A percentile compares a stretch with the other conserved stretches of the same genome.
Evolutionary conservation across 1,284 basidiomycete species (phyloP).

Genomic region (Austroboletus olivaceoglutinosus): DNA sequence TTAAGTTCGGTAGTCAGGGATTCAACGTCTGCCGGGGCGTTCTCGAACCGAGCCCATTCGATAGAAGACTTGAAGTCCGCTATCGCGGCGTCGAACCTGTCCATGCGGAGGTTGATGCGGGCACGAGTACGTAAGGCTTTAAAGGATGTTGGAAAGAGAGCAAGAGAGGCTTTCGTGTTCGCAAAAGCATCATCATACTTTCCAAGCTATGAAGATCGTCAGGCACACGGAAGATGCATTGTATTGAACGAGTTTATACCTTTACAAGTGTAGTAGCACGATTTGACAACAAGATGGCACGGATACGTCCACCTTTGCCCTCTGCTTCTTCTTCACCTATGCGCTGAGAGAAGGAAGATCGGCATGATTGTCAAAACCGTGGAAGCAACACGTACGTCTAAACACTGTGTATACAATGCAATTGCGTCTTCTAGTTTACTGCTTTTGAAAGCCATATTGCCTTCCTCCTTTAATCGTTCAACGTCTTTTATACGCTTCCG

Average conservation of each 20-base stretch:
- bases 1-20: conserved; percentile 65
- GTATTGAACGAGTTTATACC: conserved; percentile 36
- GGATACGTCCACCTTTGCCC: conserved; percentile 70
- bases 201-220: background rate
- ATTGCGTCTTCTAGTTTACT: conserved; percentile 63
- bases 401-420: conserved; percentile 64
- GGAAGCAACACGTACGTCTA: conserved; percentile 45
- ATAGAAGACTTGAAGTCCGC: conserved; percentile 78
- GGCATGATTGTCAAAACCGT: too few species aligned
- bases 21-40: conserved; percentile 59
- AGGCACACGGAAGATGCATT: background rate
- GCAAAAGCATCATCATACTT: conserved; percentile 61
- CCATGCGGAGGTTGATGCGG: conserved; percentile 71
- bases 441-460: conserved; percentile 75
- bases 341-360: too few species aligned
- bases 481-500: conserved; percentile 78
- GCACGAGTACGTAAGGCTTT: conserved; percentile 87
- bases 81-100: conserved; percentile 72
- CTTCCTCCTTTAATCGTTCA: conserved; percentile 81
- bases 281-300: conserved; percentile 79
- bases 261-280: conserved; percentile 81
- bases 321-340: conserved; percentile 34
- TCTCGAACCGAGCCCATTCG: conserved; percentile 63
- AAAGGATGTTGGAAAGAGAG: conserved; percentile 65
- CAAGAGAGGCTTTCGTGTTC: conserved; percentile 70